phyloP scores from a whole-genome alignment of 2,329 filamentous ascomycete species.

The Drechslerella dactyloides region DNA sequence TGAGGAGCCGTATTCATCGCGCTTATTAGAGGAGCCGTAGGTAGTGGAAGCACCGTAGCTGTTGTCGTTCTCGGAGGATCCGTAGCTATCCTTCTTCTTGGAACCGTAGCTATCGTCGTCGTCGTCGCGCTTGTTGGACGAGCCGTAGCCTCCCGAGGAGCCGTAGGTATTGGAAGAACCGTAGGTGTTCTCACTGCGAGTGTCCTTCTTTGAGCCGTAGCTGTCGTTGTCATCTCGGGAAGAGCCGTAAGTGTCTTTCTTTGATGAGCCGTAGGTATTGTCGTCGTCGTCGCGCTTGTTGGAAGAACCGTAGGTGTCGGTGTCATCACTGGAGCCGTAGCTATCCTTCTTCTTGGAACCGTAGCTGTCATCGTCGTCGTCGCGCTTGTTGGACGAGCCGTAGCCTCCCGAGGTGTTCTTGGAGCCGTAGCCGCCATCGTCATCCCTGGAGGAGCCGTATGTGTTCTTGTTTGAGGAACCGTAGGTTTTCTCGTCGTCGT shows the following conservation, averaged over 20 bases:
- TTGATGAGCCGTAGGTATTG: slow-evolving; percentile 13
- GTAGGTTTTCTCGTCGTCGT: slow-evolving; percentile 53
- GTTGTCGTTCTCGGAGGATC: neutral
- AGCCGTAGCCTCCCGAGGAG: neutral
- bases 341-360: slow-evolving; percentile 37
- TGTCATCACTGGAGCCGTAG: slow-evolving; percentile 26
- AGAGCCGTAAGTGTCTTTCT: too few relatives aligned
- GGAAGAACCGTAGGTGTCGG: slow-evolving; percentile 21
- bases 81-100: slow-evolving; percentile 54
- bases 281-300: too few relatives aligned
- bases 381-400: slow-evolving; percentile 52
- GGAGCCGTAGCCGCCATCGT: slow-evolving; percentile 39
- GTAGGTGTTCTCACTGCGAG: slow-evolving; percentile 20
- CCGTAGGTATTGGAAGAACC: slow-evolving; percentile 22
- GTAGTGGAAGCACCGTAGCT: slow-evolving; percentile 1
- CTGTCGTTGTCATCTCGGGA: slow-evolving; percentile 9
- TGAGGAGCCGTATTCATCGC: slow-evolving; percentile 52
- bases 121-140: slow-evolving; percentile 11
- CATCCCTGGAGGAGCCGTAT: slow-evolving; percentile 48
- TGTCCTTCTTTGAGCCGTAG: slow-evolving; percentile 39
- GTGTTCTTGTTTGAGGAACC: slow-evolving; percentile 57
- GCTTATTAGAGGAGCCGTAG: slow-evolving; percentile 27
- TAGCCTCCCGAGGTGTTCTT: slow-evolving; percentile 37
- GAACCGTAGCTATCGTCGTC: slow-evolving; percentile 51
- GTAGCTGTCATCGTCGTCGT: slow-evolving; percentile 10